Percentiles rank a stretch among this genome's conserved stretches.
These are phyloP conservation scores for Psidium friedrichsthalianum DNA, from an alignment of 345 rosid species.

Conservation along the genomic window DNA sequence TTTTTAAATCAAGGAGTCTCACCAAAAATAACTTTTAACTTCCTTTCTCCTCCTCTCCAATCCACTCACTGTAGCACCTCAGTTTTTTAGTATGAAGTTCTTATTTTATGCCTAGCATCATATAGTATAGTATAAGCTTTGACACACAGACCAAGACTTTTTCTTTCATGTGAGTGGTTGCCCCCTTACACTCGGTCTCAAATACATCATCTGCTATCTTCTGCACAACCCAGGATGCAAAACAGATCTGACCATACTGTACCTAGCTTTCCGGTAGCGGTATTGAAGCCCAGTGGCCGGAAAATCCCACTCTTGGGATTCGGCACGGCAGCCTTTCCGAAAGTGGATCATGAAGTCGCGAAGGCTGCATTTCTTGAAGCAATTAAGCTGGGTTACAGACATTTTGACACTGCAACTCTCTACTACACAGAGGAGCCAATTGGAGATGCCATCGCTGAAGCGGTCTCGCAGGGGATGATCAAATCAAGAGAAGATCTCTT, in stretches of 20 bases:
- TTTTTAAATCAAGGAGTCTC: neutral
- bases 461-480: slow-evolving; percentile 24
- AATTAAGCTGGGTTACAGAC: slow-evolving; percentile 30
- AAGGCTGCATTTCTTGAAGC: slow-evolving; percentile 23
- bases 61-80: neutral
- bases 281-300: slow-evolving; percentile 6
- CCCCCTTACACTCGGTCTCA: neutral
- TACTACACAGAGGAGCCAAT: slow-evolving; percentile 25
- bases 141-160: no score
- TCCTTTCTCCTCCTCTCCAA: neutral
- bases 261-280: slow-evolving; percentile 4
- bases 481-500: slow-evolving; percentile 43
- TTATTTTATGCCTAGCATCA: neutral
- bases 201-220: neutral
- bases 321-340: slow-evolving; percentile 19
- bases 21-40: neutral
- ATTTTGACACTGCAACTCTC: slow-evolving; percentile 30
- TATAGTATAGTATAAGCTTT: no score
- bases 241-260: neutral
- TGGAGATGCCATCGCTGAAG: slow-evolving; percentile 37
- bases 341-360: neutral
- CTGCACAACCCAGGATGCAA: neutral
- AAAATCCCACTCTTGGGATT: slow-evolving; percentile 23
- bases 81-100: neutral
- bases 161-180: neutral